Percentiles rank a stretch among this genome's conserved stretches.
Evolutionary conservation across 768 basidiomycete genomes (phyloP).

Genomic region (Agaricus sinodeliciosus): DNA sequence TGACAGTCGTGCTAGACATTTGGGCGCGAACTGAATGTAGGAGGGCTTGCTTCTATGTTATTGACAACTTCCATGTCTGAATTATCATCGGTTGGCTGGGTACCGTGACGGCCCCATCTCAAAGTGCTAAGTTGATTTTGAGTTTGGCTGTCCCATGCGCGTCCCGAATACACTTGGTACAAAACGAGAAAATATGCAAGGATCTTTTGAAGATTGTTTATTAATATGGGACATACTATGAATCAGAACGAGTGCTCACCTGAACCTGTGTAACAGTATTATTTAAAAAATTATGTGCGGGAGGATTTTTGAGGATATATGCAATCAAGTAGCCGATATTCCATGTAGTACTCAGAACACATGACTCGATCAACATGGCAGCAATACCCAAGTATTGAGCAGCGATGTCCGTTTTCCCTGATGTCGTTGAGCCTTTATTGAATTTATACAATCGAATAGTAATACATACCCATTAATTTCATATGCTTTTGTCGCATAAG

Average conservation of each 20-base stretch:
- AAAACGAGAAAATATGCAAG: background rate
- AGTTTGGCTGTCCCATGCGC: background rate
- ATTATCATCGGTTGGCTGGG: background rate
- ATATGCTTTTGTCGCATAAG: background rate
- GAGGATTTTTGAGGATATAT: background rate
- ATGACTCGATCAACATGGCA: slow-evolving; percentile 1
- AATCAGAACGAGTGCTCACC: background rate
- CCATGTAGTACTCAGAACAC: slow-evolving; percentile 1
- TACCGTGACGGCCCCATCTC: background rate
- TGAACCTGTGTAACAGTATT: background rate
- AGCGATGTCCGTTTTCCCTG: background rate
- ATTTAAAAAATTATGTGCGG: background rate
- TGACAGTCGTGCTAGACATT: too few species aligned
- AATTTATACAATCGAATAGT: background rate
- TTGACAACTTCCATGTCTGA: background rate
- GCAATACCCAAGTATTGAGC: background rate
- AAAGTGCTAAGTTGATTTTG: background rate
- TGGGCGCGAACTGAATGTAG: too few species aligned
- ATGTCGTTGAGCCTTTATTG: background rate
- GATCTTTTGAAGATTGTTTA: background rate
- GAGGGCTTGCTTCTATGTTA: too few species aligned
- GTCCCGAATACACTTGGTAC: background rate
- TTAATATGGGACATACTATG: background rate
- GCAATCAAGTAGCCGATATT: background rate
- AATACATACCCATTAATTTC: background rate